Base-by-base conservation (phyloP, 345 rosid species). In the Gossypium thurberi region DNA sequence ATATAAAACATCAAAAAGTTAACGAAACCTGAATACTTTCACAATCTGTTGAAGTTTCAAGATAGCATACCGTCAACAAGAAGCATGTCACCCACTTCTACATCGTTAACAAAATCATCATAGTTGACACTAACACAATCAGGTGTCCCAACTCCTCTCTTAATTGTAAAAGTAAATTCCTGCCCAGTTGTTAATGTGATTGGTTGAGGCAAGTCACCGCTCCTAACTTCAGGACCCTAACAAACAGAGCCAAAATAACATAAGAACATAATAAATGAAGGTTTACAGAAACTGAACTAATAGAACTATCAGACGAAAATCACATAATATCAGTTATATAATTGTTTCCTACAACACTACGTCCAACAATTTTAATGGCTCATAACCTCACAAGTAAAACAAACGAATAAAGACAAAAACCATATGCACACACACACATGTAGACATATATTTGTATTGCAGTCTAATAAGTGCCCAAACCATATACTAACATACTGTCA, bases 171-270 rank as follows among this genome's bases (percentile, higher is more conserved):
- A 75, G 94, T 95, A 79, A 92, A 95, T 75, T 91, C 98, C 82
- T 95, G 99, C 61, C 99, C 97, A 2, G 87, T 70, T 26, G 79
- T 40, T 77, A 95, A 78, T 72, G 42, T 85, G 62, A 91, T 87
- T 67, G 98, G 97, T 72, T 92, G 98, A 0, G 97, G 99, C 85
- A 95, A 82, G 91, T 95, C 99, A 25, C 99, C 98, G 76, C 99
- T 92, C 86, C 99, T 87, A 68, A 92, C 99, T 80, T 95, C 98
- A 37, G 99, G 99, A 37, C 99, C 99, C 99, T 95, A 82, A 11
- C 51, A 50, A 76, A 75, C 25, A 23, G 46, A 71, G 69, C 37
- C 33, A 51, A 70, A 56, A 6, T 23, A 72, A 69, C 76, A 69
- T 15, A 18, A 76, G 10, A 43, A 55, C 53, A 53, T 28, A 3